These are phyloP conservation scores for Puccinia novopanici DNA, from an alignment of 1,284 basidiomycete genomes.

Conservation along the genomic window DNA sequence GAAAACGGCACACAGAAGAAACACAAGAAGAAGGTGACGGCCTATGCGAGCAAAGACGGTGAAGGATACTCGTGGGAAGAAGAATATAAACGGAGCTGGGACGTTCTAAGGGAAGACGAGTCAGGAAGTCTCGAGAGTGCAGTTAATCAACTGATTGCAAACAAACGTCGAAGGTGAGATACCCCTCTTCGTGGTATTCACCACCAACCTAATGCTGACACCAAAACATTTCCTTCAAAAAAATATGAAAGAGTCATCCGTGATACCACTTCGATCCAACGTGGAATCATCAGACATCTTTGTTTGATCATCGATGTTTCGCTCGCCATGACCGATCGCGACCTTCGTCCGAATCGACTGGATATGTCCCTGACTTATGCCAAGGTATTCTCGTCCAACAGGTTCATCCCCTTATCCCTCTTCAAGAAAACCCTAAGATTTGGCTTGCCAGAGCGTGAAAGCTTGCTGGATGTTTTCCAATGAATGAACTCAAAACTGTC, in stretches of 20 bases:
- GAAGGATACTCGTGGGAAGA: constrained; percentile 86
- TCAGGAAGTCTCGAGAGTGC: constrained; percentile 83
- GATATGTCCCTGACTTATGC: constrained; percentile 85
- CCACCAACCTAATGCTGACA: constrained; percentile 4
- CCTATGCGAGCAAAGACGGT: constrained; percentile 49
- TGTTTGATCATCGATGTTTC: constrained; percentile 88
- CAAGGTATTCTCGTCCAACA: constrained; percentile 58
- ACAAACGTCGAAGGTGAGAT: constrained; percentile 75
- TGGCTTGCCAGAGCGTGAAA: no score
- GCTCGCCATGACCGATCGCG: constrained; percentile 86
- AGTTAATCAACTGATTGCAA: constrained; percentile 82
- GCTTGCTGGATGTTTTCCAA: background rate
- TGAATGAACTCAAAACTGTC: no score
- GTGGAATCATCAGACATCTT: constrained; percentile 94
- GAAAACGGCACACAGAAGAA: constrained; percentile 11
- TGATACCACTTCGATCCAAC: constrained; percentile 80
- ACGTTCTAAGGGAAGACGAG: constrained; percentile 93
- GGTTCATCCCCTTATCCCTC: background rate
- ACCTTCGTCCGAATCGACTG: constrained; percentile 89
- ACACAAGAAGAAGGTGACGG: constrained; percentile 43
- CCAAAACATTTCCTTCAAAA: background rate
- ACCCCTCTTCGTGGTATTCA: background rate
- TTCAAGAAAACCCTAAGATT: background rate
- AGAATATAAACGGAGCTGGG: constrained; percentile 91
- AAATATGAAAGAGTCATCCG: constrained; percentile 64